These are phyloP conservation scores for Nepenthes gracilis DNA, from an alignment of 148 eudicot genomes.

Conservation along the genomic window DNA sequence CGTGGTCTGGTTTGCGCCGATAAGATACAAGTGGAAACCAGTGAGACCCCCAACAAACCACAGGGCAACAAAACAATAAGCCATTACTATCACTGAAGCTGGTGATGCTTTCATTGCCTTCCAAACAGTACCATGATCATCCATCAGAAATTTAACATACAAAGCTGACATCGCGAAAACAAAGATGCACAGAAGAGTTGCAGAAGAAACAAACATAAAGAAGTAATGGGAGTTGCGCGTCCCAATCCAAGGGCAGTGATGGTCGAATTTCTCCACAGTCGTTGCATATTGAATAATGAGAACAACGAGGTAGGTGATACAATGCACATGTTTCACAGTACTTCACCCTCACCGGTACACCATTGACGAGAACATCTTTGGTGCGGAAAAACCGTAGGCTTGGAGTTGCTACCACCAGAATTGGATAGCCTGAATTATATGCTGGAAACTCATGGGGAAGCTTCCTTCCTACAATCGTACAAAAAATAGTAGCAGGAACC, in stretches of 20 bases:
- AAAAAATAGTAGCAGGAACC: too few species aligned
- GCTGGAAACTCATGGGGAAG: too few species aligned
- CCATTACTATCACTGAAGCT: conserved; percentile 80
- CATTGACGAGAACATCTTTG: too few species aligned
- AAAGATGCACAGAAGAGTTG: conserved; percentile 78
- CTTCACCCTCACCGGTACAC: conserved; percentile 51
- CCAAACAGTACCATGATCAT: conserved; percentile 74
- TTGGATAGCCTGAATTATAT: too few species aligned
- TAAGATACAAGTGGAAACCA: conserved; percentile 86
- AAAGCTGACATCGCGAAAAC: conserved; percentile 78
- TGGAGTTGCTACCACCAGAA: too few species aligned
- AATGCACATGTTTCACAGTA: conserved; percentile 97
- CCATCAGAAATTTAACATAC: conserved; percentile 80
- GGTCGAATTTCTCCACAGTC: conserved; percentile 96
- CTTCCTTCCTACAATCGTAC: too few species aligned
- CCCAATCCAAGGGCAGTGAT: conserved; percentile 99
- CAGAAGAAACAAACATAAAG: conserved; percentile 77
- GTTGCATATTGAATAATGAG: conserved; percentile 96
- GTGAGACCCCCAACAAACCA: conserved; percentile 99
- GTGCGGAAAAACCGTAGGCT: too few species aligned
- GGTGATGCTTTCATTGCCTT: conserved; percentile 94
- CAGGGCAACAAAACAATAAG: conserved; percentile 64
- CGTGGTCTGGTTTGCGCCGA: conserved; percentile 65
- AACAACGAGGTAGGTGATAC: conserved; percentile 94
- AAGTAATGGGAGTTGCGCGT: conserved; percentile 95